Evolutionary conservation across 495 filamentous ascomycete genomes (phyloP).

Genomic region (Xylaria venustula): DNA sequence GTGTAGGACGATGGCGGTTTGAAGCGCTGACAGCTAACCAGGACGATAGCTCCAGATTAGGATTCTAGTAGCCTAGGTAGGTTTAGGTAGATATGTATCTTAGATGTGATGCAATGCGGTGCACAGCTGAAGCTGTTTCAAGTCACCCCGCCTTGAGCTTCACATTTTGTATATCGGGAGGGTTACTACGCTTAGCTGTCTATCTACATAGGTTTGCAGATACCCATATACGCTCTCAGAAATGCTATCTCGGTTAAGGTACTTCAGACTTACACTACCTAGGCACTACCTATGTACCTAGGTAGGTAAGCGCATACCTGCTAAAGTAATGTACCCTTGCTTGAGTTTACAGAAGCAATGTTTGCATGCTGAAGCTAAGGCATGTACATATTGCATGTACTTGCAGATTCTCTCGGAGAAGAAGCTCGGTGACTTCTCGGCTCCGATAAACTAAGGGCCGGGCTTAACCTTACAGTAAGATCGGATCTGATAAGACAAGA

Average conservation of each 20-base stretch:
- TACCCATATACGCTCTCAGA: too few relatives aligned
- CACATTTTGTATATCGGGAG: too few relatives aligned
- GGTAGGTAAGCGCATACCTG: neutral
- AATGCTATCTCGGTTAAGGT: neutral
- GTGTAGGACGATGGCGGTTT: too few relatives aligned
- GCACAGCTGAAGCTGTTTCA: neutral
- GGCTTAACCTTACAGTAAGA: slow-evolving; percentile 2
- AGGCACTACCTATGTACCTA: neutral
- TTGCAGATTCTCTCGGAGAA: neutral
- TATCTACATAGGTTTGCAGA: too few relatives aligned
- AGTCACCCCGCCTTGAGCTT: neutral
- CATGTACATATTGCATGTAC: too few relatives aligned
- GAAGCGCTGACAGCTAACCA: too few relatives aligned
- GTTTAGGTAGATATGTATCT: neutral
- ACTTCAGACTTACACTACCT: too few relatives aligned
- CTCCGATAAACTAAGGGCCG: slow-evolving; percentile 6
- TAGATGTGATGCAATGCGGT: slow-evolving; percentile 3
- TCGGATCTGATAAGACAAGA: slow-evolving; percentile 26
- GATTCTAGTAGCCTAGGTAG: neutral
- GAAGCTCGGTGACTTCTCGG: slow-evolving; percentile 19
- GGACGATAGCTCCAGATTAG: too few relatives aligned
- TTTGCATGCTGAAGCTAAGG: too few relatives aligned
- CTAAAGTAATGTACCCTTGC: neutral
- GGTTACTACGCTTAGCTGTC: too few relatives aligned
- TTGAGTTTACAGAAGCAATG: too few relatives aligned